Evolutionary conservation across 2,329 filamentous ascomycete species (phyloP).

Genomic region (Didymella segeticola): DNA sequence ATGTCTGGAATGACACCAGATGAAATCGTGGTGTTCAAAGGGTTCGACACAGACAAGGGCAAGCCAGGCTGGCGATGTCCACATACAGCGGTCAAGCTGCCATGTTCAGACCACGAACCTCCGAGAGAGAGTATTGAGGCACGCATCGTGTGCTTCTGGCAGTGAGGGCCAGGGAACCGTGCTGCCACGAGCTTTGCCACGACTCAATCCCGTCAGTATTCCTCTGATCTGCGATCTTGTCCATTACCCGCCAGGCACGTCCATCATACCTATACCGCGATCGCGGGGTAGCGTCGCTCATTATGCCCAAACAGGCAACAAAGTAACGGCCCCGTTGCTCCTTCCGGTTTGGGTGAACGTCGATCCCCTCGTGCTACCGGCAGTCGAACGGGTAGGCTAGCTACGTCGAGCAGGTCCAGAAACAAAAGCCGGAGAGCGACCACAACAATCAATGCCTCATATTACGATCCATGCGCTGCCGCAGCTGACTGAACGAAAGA

Average conservation of each 20-base stretch:
- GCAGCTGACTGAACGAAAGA: not conserved
- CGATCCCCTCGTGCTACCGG: slow-evolving; percentile 10
- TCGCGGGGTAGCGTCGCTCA: slow-evolving; percentile 13
- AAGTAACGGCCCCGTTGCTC: not conserved
- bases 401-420: slow-evolving; percentile 14
- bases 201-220: slow-evolving; percentile 10
- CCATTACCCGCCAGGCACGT: not conserved
- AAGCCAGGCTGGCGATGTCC: slow-evolving; percentile 32
- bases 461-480: slow-evolving; percentile 12
- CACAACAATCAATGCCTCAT: not conserved
- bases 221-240: slow-evolving; percentile 8
- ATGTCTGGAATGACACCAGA: slow-evolving; percentile 31
- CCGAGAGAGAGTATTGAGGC: slow-evolving; percentile 38
- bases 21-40: slow-evolving; percentile 37
- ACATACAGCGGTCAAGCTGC: slow-evolving; percentile 34
- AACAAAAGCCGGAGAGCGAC: not conserved
- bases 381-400: slow-evolving; percentile 13
- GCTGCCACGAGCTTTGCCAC: not conserved
- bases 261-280: not conserved
- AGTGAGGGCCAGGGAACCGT: not conserved
- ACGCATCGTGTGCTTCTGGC: slow-evolving; percentile 30
- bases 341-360: slow-evolving; percentile 16
- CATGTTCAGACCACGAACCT: slow-evolving; percentile 17
- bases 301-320: slow-evolving; percentile 1
- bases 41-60: slow-evolving; percentile 29